Conservation (phyloP, 768 basidiomycete genomes). For the Xanthoconium purpureum region DNA sequence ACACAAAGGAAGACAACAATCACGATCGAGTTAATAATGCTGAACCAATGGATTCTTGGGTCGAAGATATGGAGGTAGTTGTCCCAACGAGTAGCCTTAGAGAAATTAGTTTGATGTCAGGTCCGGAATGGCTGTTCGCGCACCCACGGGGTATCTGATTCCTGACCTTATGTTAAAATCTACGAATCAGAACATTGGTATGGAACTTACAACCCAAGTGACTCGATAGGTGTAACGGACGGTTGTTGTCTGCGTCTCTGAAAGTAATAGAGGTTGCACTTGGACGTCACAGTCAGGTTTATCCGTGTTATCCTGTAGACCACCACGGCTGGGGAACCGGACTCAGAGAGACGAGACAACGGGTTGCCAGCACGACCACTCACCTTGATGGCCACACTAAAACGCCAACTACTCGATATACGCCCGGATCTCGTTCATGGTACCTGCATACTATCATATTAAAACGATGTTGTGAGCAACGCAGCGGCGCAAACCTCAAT, state of each 20-base stretch:
- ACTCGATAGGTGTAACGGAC: slow-evolving; percentile 88
- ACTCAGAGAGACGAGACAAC: not conserved
- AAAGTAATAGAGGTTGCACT: slow-evolving; percentile 52
- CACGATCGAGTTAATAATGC: slow-evolving; percentile 86
- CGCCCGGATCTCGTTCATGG: slow-evolving; percentile 63
- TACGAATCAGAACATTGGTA: not conserved
- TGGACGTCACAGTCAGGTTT: slow-evolving; percentile 50
- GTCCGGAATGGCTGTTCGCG: slow-evolving; percentile 1
- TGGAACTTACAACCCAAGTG: slow-evolving; percentile 69
- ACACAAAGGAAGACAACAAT: slow-evolving; percentile 88
- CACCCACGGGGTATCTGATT: slow-evolving; percentile 86
- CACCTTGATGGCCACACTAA: slow-evolving; percentile 73
- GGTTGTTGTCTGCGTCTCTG: slow-evolving; percentile 54
- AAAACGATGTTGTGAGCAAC: slow-evolving; percentile 2
- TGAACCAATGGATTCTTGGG: slow-evolving; percentile 95
- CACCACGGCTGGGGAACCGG: slow-evolving; percentile 52
- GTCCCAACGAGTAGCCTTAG: slow-evolving; percentile 92
- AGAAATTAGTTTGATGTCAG: slow-evolving; percentile 10
- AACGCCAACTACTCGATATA: slow-evolving; percentile 90
- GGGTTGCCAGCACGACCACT: not conserved
- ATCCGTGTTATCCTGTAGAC: slow-evolving; percentile 42
- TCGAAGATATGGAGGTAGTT: slow-evolving; percentile 93
- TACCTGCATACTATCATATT: slow-evolving; percentile 51
- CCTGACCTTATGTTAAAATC: slow-evolving; percentile 39
- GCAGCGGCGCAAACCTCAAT: slow-evolving; percentile 47